These are phyloP conservation scores for Yamadazyma pseudoaaseri DNA, from an alignment of 1,139 yeast species.

Conservation along the genomic window DNA sequence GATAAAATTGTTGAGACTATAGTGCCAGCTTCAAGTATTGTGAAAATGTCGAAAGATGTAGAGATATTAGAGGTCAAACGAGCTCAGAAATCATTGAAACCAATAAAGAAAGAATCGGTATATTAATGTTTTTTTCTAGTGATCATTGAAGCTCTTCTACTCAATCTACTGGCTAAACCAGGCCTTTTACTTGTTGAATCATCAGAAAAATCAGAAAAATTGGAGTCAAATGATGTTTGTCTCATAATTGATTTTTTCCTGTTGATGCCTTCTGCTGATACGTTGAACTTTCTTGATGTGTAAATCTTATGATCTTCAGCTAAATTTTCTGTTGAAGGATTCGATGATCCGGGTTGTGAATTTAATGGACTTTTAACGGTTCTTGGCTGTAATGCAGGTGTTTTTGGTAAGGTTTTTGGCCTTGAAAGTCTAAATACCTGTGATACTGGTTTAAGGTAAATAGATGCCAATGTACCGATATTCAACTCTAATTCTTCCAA, in stretches of 20 bases:
- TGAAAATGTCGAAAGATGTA: slow-evolving; percentile 57
- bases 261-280: slow-evolving; percentile 12
- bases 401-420: slow-evolving; percentile 49
- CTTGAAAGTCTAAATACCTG: slow-evolving; percentile 74
- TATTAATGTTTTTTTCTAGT: slow-evolving; percentile 16
- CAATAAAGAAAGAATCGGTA: slow-evolving; percentile 10
- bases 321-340: slow-evolving; percentile 12
- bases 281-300: slow-evolving; percentile 9
- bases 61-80: slow-evolving; percentile 48
- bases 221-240: slow-evolving; percentile 17
- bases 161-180: slow-evolving; percentile 29
- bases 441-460: slow-evolving; percentile 78
- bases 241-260: slow-evolving; percentile 15
- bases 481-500: slow-evolving; percentile 80
- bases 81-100: slow-evolving; percentile 8
- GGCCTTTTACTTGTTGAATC: slow-evolving; percentile 8
- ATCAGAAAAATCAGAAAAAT: slow-evolving; percentile 15
- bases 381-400: slow-evolving; percentile 59
- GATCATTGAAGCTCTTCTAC: slow-evolving; percentile 34
- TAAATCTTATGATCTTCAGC: slow-evolving; percentile 10
- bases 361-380: not conserved
- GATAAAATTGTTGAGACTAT: slow-evolving; percentile 67
- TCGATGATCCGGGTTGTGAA: slow-evolving; percentile 3
- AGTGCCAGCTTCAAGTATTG: slow-evolving; percentile 48
- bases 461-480: slow-evolving; percentile 80